These are phyloP conservation scores for Euryodendron excelsum DNA, from an alignment of 148 eudicot genomes.

Conservation along the genomic window DNA sequence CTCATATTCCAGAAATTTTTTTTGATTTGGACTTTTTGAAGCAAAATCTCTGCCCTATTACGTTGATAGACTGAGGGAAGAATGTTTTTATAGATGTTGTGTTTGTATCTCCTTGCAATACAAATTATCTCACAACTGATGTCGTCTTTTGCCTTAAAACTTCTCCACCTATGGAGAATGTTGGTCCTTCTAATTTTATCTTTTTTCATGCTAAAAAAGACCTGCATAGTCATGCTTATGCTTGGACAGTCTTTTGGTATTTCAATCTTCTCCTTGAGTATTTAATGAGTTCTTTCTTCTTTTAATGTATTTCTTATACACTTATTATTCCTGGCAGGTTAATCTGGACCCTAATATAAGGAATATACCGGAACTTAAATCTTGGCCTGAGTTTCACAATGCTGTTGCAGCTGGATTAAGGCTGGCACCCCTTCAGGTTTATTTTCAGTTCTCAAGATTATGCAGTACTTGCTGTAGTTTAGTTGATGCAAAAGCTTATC, in stretches of 20 bases:
- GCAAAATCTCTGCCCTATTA: neutral
- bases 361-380: conserved; percentile 83
- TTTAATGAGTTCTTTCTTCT: neutral
- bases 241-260: neutral
- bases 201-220: neutral
- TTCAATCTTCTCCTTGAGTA: neutral
- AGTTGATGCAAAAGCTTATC: neutral
- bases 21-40: neutral
- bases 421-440: conserved; percentile 80
- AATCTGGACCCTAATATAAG: conserved; percentile 83
- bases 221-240: neutral
- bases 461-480: neutral
- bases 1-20: neutral
- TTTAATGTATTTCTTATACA: neutral
- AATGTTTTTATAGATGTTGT: neutral
- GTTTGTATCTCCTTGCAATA: neutral
- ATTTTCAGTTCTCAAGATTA: neutral
- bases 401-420: conserved; percentile 97
- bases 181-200: neutral
- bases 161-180: neutral
- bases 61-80: neutral
- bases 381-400: conserved; percentile 99
- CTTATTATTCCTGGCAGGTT: conserved; percentile 46
- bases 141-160: too few relatives aligned
- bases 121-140: neutral